phyloP scores from a whole-genome alignment of 2,329 filamentous ascomycete species.

The Aspergillus sp. region DNA sequence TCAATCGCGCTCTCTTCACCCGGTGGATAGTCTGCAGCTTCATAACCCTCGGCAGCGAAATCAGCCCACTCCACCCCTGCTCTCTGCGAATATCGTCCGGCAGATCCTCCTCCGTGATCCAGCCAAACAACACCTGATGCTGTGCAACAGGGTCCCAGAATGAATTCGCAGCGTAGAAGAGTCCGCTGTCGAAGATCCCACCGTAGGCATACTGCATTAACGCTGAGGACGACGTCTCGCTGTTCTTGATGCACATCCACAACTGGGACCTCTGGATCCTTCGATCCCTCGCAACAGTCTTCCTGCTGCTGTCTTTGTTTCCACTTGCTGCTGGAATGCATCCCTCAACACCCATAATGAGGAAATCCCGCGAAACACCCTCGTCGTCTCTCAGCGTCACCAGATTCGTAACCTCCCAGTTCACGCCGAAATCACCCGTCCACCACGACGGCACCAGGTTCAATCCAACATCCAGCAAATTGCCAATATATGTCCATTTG shows the following conservation, averaged over 20 bases:
- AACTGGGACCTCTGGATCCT: slow-evolving; percentile 37
- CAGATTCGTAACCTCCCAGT: slow-evolving; percentile 54
- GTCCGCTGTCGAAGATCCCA: slow-evolving; percentile 51
- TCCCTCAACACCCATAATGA: slow-evolving; percentile 51
- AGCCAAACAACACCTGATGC: slow-evolving; percentile 48
- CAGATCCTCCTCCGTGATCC: slow-evolving; percentile 54
- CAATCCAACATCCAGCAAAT: slow-evolving; percentile 42
- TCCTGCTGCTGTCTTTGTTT: not conserved
- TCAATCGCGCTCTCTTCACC: slow-evolving; percentile 39
- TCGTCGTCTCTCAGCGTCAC: slow-evolving; percentile 40
- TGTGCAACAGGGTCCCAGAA: slow-evolving; percentile 48
- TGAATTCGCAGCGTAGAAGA: slow-evolving; percentile 51
- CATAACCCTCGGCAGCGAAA: slow-evolving; percentile 49
- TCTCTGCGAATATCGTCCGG: slow-evolving; percentile 42
- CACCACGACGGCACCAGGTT: slow-evolving; percentile 45
- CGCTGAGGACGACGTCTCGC: not conserved
- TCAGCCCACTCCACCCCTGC: slow-evolving; percentile 52
- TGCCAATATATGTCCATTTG: slow-evolving; percentile 49
- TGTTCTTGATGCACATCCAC: slow-evolving; percentile 46
- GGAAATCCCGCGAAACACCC: slow-evolving; percentile 36
- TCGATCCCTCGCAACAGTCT: slow-evolving; percentile 11
- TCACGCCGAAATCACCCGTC: slow-evolving; percentile 52
- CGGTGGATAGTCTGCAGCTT: slow-evolving; percentile 39
- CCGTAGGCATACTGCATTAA: slow-evolving; percentile 35
- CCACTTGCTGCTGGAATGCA: slow-evolving; percentile 17